phyloP scores from a whole-genome alignment of 371 early-diverging fungal species.

The Lichtheimia hyalospora region DNA sequence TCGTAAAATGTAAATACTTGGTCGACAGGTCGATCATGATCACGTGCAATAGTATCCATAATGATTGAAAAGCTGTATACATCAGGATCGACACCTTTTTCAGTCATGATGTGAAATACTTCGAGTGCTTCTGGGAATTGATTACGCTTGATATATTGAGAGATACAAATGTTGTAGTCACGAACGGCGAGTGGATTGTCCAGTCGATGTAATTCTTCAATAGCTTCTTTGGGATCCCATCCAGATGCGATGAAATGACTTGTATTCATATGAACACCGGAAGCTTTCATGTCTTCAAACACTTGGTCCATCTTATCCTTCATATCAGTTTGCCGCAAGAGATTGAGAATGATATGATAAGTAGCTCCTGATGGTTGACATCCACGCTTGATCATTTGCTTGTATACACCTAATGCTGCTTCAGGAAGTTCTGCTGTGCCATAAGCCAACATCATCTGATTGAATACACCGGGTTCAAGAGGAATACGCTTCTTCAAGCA shows the following conservation, averaged over 20 bases:
- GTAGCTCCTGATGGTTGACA: constrained; percentile 22
- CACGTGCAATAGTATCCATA: constrained; percentile 39
- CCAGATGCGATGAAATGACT: constrained; percentile 28
- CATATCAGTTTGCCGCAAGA: constrained; percentile 7
- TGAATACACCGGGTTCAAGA: constrained; percentile 11
- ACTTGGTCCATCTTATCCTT: constrained; percentile 14
- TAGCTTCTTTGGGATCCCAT: constrained; percentile 21
- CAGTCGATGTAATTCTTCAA: constrained; percentile 21
- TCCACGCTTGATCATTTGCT: constrained; percentile 37
- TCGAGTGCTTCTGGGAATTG: constrained; percentile 30
- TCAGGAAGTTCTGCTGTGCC: constrained; percentile 14
- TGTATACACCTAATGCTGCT: constrained; percentile 22
- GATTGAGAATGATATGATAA: constrained; percentile 29
- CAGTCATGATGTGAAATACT: constrained; percentile 28
- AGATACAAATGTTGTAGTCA: constrained; percentile 38
- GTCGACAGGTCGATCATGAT: constrained; percentile 15
- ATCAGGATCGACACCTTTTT: constrained; percentile 24
- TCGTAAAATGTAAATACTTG: constrained; percentile 32
- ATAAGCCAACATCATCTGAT: constrained; percentile 25
- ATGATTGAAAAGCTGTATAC: constrained; percentile 35
- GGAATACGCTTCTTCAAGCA: background rate
- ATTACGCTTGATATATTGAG: constrained; percentile 25
- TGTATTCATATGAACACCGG: constrained; percentile 6
- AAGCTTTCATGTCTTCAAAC: constrained; percentile 17
- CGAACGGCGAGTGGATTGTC: background rate